A percentile compares a stretch with the other conserved stretches of the same genome.
These are phyloP conservation scores for Camelina laxa DNA, from an alignment of 345 rosid genomes.

Conservation along the genomic window DNA sequence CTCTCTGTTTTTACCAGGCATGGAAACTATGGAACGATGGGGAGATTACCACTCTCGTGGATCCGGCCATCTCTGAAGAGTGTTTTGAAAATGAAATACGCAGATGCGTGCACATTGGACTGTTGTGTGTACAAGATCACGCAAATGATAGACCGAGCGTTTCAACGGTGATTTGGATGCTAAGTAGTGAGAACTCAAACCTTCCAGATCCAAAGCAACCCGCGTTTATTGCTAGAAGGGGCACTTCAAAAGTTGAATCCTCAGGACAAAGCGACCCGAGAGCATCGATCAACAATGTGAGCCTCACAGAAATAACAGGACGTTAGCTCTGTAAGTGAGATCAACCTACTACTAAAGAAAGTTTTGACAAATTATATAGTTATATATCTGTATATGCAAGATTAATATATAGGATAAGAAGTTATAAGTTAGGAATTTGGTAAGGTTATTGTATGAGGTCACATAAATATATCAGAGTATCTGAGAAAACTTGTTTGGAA, in stretches of 20 bases:
- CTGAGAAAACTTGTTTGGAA: background rate
- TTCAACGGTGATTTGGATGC: constrained; percentile 41
- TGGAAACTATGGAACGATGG: constrained; percentile 43
- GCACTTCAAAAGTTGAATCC: constrained; percentile 6
- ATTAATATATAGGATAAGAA: background rate
- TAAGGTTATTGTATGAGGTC: background rate
- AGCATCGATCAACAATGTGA: constrained; percentile 23
- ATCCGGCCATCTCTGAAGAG: constrained; percentile 21
- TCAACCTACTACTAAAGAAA: background rate
- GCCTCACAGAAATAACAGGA: constrained; percentile 33
- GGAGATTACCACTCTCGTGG: background rate
- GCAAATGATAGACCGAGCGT: constrained; percentile 44
- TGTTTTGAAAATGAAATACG: constrained; percentile 20
- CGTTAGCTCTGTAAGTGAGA: constrained; percentile 22
- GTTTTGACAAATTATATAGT: background rate
- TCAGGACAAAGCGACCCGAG: constrained; percentile 10
- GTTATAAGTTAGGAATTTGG: background rate
- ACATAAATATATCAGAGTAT: background rate
- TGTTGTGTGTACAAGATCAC: constrained; percentile 42
- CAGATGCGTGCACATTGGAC: constrained; percentile 37
- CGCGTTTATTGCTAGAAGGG: constrained; percentile 30
- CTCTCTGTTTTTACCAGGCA: constrained; percentile 18
- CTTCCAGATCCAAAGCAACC: constrained; percentile 38
- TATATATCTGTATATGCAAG: background rate
- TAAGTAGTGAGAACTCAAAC: constrained; percentile 36